Evolutionary conservation across 2,329 filamentous ascomycete species (phyloP), one percentile per base, ranked within the genome.

Genomic region (Mariannaea sp.): DNA sequence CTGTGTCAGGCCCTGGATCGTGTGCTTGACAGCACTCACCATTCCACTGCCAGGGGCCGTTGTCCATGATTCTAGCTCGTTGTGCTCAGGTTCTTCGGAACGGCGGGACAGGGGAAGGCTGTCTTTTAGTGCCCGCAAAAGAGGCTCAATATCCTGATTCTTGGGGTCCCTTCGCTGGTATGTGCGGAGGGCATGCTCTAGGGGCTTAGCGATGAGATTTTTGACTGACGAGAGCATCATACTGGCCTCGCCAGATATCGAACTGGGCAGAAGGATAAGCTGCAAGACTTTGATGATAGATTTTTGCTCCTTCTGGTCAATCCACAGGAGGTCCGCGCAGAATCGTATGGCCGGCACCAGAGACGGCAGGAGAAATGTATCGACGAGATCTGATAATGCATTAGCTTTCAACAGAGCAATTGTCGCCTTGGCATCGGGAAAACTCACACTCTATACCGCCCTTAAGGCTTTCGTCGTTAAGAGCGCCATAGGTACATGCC

Each of bases 361-460:
- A 0, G 89, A 89, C 0, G 90, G 90, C n/a, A 93, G 74, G 2
- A 94, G 73, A 58, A 92, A 92, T 0, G 89, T 89, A 60, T 92
- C 89, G 3, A 92, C 84, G 9, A 94, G 77, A 65, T 92, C 85
- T 88, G 3, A 3, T 49, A 38, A 52, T 20, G 10, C 14, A 49
- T 69, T 48, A 69, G 61, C 29, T 39, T 1, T n/a, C 2, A 19
- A 5, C 10, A 7, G 5, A 9, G 20, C 2, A n/a, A n/a, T n/a
- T n/a, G n/a, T n/a, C 5, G 2, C 1, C 1, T 12, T 12, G 4
- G 12, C 10, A 4, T 2, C 5, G 3, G 4, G 2, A 16, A 33
- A 7, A 74, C 84, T 77, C 66, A 88, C 86, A 91, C 72, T 93
- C 90, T 6, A 94, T 75, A 1, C 90, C 90, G 10, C 84, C 82